Percentiles rank a stretch among this genome's conserved stretches.
Conservation (phyloP, 1,284 basidiomycete genomes). For the Rhizoctonia solani region DNA sequence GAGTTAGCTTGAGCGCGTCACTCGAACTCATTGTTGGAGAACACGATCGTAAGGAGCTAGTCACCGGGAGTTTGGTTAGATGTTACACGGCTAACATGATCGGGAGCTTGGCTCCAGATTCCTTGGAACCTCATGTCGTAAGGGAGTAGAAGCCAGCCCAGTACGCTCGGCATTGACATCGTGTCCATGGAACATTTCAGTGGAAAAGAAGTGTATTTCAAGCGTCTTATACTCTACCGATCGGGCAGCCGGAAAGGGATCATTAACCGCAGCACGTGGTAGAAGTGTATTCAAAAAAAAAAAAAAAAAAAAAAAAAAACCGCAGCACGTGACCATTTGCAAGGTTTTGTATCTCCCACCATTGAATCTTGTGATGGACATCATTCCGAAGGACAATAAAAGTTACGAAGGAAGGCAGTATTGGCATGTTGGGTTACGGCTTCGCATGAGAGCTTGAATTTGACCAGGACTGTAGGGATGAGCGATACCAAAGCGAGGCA, state of each 20-base stretch:
- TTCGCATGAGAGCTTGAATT: neutral
- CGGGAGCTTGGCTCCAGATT: constrained; percentile 15
- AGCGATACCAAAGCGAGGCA: constrained; percentile 17
- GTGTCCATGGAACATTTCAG: constrained; percentile 10
- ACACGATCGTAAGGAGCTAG: too few species aligned
- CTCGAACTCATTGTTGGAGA: too few species aligned
- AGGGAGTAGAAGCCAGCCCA: constrained; percentile 10
- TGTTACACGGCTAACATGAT: constrained; percentile 21
- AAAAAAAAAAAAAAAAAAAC: too few species aligned
- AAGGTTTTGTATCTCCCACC: neutral
- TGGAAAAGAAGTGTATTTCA: constrained; percentile 9
- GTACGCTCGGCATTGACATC: constrained; percentile 20
- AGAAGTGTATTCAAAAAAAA: too few species aligned
- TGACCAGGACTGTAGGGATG: neutral
- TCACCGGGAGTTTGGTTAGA: too few species aligned
- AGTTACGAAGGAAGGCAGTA: constrained; percentile 17
- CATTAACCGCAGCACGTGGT: too few species aligned
- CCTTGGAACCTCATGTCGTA: constrained; percentile 19
- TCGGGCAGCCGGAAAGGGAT: neutral
- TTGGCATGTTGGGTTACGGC: neutral
- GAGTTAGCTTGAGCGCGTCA: too few species aligned
- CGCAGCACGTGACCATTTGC: too few species aligned
- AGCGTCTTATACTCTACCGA: neutral
- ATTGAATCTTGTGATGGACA: neutral
- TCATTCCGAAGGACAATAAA: constrained; percentile 28